Percentiles rank a stretch among this genome's conserved stretches.
phyloP scores from a whole-genome alignment of 768 basidiomycete genomes.

The Suillus alpinus region DNA sequence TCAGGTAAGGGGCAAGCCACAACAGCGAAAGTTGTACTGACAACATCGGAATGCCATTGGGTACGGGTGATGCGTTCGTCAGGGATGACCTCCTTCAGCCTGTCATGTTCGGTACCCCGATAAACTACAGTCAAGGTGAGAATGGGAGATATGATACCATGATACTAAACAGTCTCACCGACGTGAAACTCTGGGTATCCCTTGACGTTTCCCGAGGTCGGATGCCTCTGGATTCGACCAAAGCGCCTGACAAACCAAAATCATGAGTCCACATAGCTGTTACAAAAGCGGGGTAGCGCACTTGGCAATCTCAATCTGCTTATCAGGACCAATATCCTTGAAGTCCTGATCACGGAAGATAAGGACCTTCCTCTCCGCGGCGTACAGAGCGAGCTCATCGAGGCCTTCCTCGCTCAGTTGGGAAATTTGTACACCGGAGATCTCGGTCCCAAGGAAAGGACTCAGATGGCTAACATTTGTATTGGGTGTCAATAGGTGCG shows the following conservation, averaged over 20 bases:
- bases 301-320: constrained; percentile 52
- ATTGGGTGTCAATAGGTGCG: constrained; percentile 44
- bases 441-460: constrained; percentile 52
- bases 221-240: constrained; percentile 45
- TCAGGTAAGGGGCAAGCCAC: background rate
- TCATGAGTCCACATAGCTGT: background rate
- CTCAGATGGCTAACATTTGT: constrained; percentile 38
- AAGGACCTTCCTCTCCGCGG: constrained; percentile 52
- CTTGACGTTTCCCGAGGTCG: constrained; percentile 50
- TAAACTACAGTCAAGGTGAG: constrained; percentile 36
- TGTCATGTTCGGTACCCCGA: constrained; percentile 43
- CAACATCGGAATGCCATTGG: constrained; percentile 57
- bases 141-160: background rate
- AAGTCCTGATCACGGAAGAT: constrained; percentile 62
- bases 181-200: constrained; percentile 60
- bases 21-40: constrained; percentile 20
- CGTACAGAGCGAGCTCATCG: constrained; percentile 49
- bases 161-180: constrained; percentile 30
- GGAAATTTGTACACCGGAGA: constrained; percentile 51
- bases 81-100: constrained; percentile 42
- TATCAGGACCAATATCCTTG: constrained; percentile 51
- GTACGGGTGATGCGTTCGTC: constrained; percentile 40
- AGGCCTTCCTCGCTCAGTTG: constrained; percentile 50
- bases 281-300: constrained; percentile 11
- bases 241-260: constrained; percentile 32